Evolutionary conservation across 1,284 basidiomycete species (phyloP).

Genomic region (Ustilago esculenta): DNA sequence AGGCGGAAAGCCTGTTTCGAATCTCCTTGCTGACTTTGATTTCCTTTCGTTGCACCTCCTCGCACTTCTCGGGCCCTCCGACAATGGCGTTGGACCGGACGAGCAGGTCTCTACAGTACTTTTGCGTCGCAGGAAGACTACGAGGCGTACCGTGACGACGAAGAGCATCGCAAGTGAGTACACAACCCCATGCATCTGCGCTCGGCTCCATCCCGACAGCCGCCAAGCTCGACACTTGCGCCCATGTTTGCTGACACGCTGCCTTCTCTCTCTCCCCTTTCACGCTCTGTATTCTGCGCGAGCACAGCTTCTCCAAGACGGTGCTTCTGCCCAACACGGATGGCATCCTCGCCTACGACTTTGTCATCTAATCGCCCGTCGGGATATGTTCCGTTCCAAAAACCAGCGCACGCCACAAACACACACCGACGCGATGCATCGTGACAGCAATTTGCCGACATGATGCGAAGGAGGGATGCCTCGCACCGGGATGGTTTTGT

Average conservation of each 20-base stretch:
- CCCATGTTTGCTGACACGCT: constrained; percentile 4
- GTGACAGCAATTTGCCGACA: too few relatives aligned
- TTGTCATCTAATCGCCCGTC: constrained; percentile 38
- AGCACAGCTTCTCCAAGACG: constrained; percentile 54
- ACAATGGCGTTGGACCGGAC: background rate
- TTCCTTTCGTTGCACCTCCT: too few relatives aligned
- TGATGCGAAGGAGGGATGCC: too few relatives aligned
- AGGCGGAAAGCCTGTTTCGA: background rate
- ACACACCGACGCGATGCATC: too few relatives aligned
- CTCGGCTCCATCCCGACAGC: constrained; percentile 6
- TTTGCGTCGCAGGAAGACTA: constrained; percentile 53
- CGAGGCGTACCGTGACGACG: constrained; percentile 57
- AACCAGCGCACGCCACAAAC: too few relatives aligned
- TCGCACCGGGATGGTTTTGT: too few relatives aligned
- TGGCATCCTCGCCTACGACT: constrained; percentile 58
- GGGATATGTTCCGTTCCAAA: background rate
- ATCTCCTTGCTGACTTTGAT: background rate
- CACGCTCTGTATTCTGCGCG: background rate
- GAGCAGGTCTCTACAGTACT: constrained; percentile 50
- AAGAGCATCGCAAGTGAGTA: constrained; percentile 62
- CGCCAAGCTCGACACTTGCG: background rate
- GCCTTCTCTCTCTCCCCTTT: constrained; percentile 1
- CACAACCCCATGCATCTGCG: background rate
- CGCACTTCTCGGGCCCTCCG: constrained; percentile 4
- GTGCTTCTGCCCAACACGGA: constrained; percentile 56